These are phyloP conservation scores for Botrytis fragariae DNA, from an alignment of 2,329 filamentous ascomycete species.

Conservation along the genomic window DNA sequence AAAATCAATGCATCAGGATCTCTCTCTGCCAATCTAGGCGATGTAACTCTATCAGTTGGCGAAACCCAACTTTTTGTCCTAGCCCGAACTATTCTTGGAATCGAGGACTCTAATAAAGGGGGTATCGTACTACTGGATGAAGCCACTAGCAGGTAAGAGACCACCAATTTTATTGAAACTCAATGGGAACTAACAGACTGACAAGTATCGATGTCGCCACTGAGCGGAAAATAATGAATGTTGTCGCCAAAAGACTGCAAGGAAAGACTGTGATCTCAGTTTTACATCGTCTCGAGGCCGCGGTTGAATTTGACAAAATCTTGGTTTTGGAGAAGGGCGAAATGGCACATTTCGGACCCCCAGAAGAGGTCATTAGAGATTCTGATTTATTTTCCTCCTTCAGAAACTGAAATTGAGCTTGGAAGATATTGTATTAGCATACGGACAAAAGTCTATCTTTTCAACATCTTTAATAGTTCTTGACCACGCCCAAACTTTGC, in stretches of 20 bases:
- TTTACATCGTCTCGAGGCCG: background rate
- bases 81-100: background rate
- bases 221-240: background rate
- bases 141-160: background rate
- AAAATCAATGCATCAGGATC: background rate
- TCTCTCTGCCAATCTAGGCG: background rate
- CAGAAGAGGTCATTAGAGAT: background rate
- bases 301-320: background rate
- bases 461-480: background rate
- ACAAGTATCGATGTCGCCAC: background rate
- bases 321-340: background rate
- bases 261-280: background rate
- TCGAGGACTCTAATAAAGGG: background rate
- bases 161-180: background rate
- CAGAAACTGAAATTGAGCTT: background rate
- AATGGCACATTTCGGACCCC: background rate
- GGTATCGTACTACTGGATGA: background rate
- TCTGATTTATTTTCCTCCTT: slow-evolving; percentile 1
- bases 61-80: background rate
- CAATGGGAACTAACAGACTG: background rate
- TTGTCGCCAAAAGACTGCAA: background rate
- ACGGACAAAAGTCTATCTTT: background rate
- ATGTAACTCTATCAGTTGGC: background rate
- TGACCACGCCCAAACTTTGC: slow-evolving; percentile 31
- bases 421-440: background rate